Conservation (phyloP, 306 rosid species). For the Ziziphus jujuba region DNA sequence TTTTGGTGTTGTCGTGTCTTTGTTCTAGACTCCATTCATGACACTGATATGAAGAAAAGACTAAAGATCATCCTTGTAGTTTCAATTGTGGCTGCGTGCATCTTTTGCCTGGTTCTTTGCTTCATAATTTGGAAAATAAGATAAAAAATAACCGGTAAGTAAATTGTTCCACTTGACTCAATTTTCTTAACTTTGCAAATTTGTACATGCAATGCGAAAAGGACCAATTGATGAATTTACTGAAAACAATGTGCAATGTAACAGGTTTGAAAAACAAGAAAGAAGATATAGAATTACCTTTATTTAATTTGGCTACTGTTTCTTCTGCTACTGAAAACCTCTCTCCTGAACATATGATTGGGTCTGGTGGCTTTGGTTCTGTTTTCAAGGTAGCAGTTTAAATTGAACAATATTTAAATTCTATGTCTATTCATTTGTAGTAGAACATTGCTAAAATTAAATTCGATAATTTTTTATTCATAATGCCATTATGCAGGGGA, state of each 20-base stretch:
- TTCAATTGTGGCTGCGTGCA: not conserved
- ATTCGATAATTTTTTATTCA: not conserved
- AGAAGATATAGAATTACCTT: constrained; percentile 18
- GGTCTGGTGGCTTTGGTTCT: constrained; percentile 25
- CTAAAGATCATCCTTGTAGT: not conserved
- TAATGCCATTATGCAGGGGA: not conserved
- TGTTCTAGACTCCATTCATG: not conserved
- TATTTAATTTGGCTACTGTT: constrained; percentile 15
- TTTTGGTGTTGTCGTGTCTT: not conserved
- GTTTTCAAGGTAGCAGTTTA: constrained; percentile 20
- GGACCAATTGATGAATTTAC: not conserved
- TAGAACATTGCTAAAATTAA: no score
- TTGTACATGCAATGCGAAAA: no score
- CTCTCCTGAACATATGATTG: constrained; percentile 7
- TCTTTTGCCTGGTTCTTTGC: not conserved
- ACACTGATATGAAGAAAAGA: not conserved
- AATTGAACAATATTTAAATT: not conserved
- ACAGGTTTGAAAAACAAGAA: not conserved
- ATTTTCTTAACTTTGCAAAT: not conserved
- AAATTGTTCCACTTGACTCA: not conserved
- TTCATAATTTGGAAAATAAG: not conserved
- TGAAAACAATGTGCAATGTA: not conserved
- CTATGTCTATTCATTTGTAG: no score
- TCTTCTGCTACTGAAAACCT: constrained; percentile 17
- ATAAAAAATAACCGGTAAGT: not conserved